phyloP scores from a whole-genome alignment of 2,329 filamentous ascomycete genomes.

The Lasiodiplodia hormozganensis region DNA sequence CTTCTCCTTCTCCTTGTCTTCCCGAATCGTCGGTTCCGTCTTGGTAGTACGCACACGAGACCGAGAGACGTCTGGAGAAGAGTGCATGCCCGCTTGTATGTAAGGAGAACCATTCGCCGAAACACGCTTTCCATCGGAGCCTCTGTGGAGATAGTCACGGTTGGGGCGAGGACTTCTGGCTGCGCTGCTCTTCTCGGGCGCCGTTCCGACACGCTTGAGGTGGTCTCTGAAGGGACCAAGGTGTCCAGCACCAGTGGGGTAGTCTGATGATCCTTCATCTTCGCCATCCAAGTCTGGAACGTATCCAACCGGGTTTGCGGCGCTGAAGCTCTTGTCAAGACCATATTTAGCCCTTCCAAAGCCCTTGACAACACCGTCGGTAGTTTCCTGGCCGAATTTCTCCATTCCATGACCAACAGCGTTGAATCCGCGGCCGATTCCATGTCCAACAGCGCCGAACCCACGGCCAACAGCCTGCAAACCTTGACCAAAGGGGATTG shows the following conservation, averaged over 20 bases:
- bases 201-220: slow-evolving; percentile 1
- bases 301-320: slow-evolving; percentile 12
- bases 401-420: slow-evolving; percentile 24
- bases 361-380: slow-evolving; percentile 7
- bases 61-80: slow-evolving; percentile 12
- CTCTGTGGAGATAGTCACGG: slow-evolving; percentile 22
- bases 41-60: slow-evolving; percentile 6
- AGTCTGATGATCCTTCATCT: neutral
- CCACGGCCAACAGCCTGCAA: slow-evolving; percentile 17
- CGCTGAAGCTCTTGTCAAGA: slow-evolving; percentile 8
- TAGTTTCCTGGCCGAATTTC: slow-evolving; percentile 17
- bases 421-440: slow-evolving; percentile 24
- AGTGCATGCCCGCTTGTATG: slow-evolving; percentile 3
- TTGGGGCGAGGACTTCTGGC: slow-evolving; percentile 8
- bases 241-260: neutral
- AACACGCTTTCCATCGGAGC: slow-evolving; percentile 1
- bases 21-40: neutral
- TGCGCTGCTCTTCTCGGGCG: neutral
- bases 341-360: slow-evolving; percentile 3
- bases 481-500: slow-evolving; percentile 46
- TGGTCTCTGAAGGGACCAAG: slow-evolving; percentile 12
- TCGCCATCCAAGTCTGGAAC: slow-evolving; percentile 13
- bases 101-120: neutral
- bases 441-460: slow-evolving; percentile 9
- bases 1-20: neutral